Base-by-base conservation (phyloP, 148 eudicot species). In the Simmondsia chinensis region DNA sequence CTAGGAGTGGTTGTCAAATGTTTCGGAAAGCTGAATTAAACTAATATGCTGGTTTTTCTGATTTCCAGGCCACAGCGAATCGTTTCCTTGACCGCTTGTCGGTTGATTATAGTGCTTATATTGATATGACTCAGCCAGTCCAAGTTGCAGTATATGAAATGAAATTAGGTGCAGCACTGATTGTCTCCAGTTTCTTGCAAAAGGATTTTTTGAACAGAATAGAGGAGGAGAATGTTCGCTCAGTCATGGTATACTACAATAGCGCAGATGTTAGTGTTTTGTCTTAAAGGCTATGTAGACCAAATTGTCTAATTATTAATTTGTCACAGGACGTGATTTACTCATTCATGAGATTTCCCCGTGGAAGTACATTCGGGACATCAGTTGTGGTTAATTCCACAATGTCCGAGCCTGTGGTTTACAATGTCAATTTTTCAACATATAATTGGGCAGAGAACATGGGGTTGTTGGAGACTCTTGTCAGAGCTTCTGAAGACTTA, bases 111-210 rank as follows among this genome's bases (percentile, higher is more conserved):
- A 41, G 72, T 11, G 70, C 62, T 18, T 86, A 82, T 47, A 45
- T 35, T 16, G 99, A 93, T 71, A 60, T 93, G 20, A 57, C 75
- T 50, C 87, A 86, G 63, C 99, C 99, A 12, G 70, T 93, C 53
- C 94, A 77, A 56, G 82, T 82, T 68, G 94, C 99, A 41, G 41
- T 93, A 24, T 93, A 77, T 51, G 99, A 93, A 59, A 80, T 93
- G 74, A 93, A 86, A 54, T 45, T 93, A 34, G 99, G 99, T 20
- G 38, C 86, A 47, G 69, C 96, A 13, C 63, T 93, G 58, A 62
- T 77, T 42, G 47, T 66, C 17, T 67, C 91, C 41, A 66, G 59
- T 71, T 58, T 61, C n/a, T 38, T 77, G 52, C 65, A 57, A 46
- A 64, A 64, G 56, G 62, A 60, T n/a, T 56, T 65, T 54, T 71